Evolutionary conservation across 1,284 basidiomycete genomes (phyloP), one percentile per base, ranked within the genome.

Genomic region (Tylopilus sp.): DNA sequence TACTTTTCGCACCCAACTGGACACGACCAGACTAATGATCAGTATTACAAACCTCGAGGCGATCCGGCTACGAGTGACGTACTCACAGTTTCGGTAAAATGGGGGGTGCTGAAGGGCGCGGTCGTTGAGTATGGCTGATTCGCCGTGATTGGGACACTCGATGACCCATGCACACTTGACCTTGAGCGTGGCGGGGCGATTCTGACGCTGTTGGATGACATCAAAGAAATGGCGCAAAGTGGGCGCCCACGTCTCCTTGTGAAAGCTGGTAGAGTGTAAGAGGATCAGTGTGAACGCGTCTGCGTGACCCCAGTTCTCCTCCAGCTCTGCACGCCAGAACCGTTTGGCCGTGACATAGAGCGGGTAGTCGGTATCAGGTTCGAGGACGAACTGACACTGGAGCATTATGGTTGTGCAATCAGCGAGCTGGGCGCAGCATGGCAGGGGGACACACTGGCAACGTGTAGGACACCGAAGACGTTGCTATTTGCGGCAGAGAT

Each of bases 181-280:
- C 45, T 70, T 73, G 11, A 70, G 59, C 9, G 26, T 6, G 23
- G 15, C 4, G 2, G 29, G 18, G 25, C 18, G 21, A 44, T n/a
- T 12, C 25, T 12, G 44, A 23, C 16, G n/a, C 16, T 65, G 19
- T 6, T 38, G 45, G 31, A 54, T 7, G 38, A 44, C 30, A 4
- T 58, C 38, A 6, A 65, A 58, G 37, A 68, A 13, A 39, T 52
- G 41, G 6, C 37, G 57, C 15, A 84, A 54, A 3, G 75, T 74
- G 2, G 82, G 79, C 54, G 81, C 78, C 82, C 81, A 84, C 2
- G 74, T 79, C 62, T 84, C 82, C 59, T 84, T 84, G 66, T 82
- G 81, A 57, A 81, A 82, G 58, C 80, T 81, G 2, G 82, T 83
- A 2, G 80, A 77, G 58, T 84, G 82, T 4, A 83, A 67, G 19